Base-by-base conservation (phyloP, 169 alveolate species). In the Babesia bigemina region DNA sequence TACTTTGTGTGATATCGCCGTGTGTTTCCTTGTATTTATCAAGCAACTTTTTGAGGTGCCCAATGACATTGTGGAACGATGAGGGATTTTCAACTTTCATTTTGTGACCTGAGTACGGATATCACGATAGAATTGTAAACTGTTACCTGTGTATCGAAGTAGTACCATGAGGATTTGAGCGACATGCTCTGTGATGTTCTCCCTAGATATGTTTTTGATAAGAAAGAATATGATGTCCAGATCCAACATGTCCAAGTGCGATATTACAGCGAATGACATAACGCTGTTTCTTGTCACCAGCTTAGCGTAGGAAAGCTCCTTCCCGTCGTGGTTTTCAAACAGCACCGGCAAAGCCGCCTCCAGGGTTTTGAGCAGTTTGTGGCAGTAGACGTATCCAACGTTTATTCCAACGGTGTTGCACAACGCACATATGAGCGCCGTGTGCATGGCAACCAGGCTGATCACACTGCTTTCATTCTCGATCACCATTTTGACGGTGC, bases 381-480 rank as follows among this genome's bases (percentile, higher is more conserved):
- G 60, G 69, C 78, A 75, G 24, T 63, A 75, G 11, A 75, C 61
- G 26, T 75, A 75, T 21, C 84, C 84, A 26, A 75, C 84, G 55
- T 70, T 70, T 19, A 70, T 70, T 44, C 74, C 72, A 19, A 79
- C 52, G 47, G 66, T 48, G 56, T 71, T 79, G 12, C 69, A 44
- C 57, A 79, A 53, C 4, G 84, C 70, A 29, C 84, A 71, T 24
- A 79, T 79, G n/a, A 79, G 70, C 10, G 87, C 83, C 22, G 87
- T 66, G 45, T 79, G 87, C 19, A 70, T 79, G 21, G 87, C 78
- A 13, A 79, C 83, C 19, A 79, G 70, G 60, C 81, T 65, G 22
- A 79, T 53, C 14, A 79, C 87, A 7, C 48, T 63, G 45, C 61
- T 71, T 63, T 65, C 82, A 21, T 79, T 75, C 45, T 79, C 66